Evolutionary conservation across 331 rosid genomes (phyloP).

Genomic region (Quercus phellos): DNA sequence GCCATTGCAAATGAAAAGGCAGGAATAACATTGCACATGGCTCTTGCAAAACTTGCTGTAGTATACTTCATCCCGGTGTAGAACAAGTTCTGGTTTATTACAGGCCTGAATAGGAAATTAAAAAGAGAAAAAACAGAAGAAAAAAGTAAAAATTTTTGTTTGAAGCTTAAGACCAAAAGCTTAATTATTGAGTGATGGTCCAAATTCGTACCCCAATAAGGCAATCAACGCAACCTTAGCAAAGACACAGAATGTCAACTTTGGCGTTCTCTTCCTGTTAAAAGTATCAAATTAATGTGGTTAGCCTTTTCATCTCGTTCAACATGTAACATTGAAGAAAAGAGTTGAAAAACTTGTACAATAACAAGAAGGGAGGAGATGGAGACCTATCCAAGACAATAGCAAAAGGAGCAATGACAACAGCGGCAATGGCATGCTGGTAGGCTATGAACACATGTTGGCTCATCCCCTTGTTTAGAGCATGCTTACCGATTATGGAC

Average conservation of each 20-base stretch:
- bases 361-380: neutral
- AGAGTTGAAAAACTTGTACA: neutral
- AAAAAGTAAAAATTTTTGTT: neutral
- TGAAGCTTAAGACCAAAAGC: neutral
- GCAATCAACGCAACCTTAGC: constrained; percentile 31
- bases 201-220: constrained; percentile 33
- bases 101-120: constrained; percentile 35
- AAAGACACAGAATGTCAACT: constrained; percentile 27
- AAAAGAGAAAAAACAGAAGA: neutral
- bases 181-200: neutral
- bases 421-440: constrained; percentile 38
- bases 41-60: constrained; percentile 40
- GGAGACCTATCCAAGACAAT: constrained; percentile 37
- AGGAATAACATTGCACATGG: constrained; percentile 49
- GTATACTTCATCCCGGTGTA: constrained; percentile 52
- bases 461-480: constrained; percentile 18
- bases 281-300: neutral
- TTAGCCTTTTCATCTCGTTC: neutral
- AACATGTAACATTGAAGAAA: no score
- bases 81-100: constrained; percentile 48
- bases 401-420: constrained; percentile 45
- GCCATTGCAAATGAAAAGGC: constrained; percentile 53
- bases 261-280: constrained; percentile 39
- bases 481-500: constrained; percentile 32
- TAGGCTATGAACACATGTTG: constrained; percentile 39